phyloP scores from a whole-genome alignment of 1,139 yeast genomes.

The Candida mesenterica region DNA sequence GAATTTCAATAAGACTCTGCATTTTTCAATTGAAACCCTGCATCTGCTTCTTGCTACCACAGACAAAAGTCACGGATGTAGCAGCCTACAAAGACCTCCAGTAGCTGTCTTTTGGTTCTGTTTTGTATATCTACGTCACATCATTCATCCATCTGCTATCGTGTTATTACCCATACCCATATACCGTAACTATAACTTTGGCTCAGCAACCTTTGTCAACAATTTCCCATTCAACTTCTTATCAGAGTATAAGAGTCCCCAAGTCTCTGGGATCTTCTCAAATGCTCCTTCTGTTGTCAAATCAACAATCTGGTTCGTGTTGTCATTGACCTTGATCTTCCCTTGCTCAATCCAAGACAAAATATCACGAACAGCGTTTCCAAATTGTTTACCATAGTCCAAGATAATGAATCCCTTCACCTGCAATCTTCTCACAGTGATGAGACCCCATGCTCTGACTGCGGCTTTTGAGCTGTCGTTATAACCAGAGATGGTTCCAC shows the following conservation, averaged over 20 bases:
- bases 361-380: conserved; percentile 14
- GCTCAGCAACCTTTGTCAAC: conserved; percentile 19
- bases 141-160: too few species aligned
- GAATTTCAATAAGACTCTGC: too few species aligned
- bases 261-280: conserved; percentile 38
- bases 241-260: conserved; percentile 42
- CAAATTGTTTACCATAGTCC: conserved; percentile 16
- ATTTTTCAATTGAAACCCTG: too few species aligned
- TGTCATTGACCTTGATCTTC: conserved; percentile 17
- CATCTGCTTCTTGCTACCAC: too few species aligned
- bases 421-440: conserved; percentile 22
- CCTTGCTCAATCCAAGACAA: conserved; percentile 21
- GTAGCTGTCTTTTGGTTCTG: too few species aligned
- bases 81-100: too few species aligned
- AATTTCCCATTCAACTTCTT: conserved; percentile 32
- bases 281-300: background rate
- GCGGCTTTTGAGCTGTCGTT: conserved; percentile 30
- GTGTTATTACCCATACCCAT: too few species aligned
- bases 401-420: conserved; percentile 23
- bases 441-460: conserved; percentile 24
- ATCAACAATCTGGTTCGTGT: conserved; percentile 28
- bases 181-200: background rate
- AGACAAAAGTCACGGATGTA: too few species aligned
- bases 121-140: too few species aligned
- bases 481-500: conserved; percentile 33